phyloP scores from a whole-genome alignment of 352 stramenopile species.

The Blastocystis sp. region DNA sequence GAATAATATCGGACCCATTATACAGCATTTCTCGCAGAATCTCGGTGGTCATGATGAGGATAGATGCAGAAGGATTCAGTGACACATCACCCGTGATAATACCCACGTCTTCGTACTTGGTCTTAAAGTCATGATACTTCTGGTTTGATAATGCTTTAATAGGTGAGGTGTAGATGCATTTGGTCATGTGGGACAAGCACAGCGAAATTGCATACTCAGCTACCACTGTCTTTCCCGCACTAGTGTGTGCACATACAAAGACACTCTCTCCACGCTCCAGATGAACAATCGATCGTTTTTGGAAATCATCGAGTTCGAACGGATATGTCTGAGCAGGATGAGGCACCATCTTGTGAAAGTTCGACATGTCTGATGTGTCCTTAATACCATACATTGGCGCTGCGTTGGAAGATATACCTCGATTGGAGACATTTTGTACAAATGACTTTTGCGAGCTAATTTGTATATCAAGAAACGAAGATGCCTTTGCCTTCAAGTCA shows the following conservation, averaged over 20 bases:
- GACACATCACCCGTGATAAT: slow-evolving; percentile 93
- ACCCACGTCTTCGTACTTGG: slow-evolving; percentile 88
- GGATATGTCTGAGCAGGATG: slow-evolving; percentile 69
- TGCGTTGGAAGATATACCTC: background rate
- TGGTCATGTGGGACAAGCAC: slow-evolving; percentile 76
- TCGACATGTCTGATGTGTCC: slow-evolving; percentile 1
- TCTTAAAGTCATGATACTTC: slow-evolving; percentile 93
- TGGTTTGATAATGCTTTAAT: slow-evolving; percentile 97
- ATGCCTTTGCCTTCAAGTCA: background rate
- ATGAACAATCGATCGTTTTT: slow-evolving; percentile 89
- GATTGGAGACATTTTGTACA: slow-evolving; percentile 5
- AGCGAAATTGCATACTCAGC: slow-evolving; percentile 96
- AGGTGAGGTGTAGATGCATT: slow-evolving; percentile 92
- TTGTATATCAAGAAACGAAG: background rate
- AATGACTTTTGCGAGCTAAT: background rate
- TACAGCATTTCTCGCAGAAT: slow-evolving; percentile 92
- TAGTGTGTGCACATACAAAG: slow-evolving; percentile 92
- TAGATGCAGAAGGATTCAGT: slow-evolving; percentile 88
- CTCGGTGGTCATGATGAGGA: slow-evolving; percentile 95
- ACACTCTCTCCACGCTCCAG: slow-evolving; percentile 86
- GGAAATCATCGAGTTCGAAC: slow-evolving; percentile 87
- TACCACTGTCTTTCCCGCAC: slow-evolving; percentile 91
- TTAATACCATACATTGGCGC: background rate
- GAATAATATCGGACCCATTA: slow-evolving; percentile 86
- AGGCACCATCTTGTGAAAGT: slow-evolving; percentile 10